Conservation (phyloP, 192 early-diverging fungal genomes). For the Podila horticola region DNA sequence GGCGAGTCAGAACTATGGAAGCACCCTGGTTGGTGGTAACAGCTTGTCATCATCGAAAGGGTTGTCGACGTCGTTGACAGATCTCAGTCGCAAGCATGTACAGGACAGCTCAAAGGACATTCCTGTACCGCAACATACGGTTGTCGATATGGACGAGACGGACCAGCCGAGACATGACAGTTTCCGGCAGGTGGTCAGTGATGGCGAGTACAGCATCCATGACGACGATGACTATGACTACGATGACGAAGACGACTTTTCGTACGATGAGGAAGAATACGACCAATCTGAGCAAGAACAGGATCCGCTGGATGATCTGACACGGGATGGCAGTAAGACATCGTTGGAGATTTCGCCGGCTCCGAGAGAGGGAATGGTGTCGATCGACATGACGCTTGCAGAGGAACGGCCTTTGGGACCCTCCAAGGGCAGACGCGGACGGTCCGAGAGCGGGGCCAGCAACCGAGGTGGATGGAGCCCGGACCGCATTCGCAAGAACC, state of each 20-base stretch:
- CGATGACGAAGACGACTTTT: constrained; percentile 28
- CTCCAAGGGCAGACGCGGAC: background rate
- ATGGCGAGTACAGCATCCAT: constrained; percentile 42
- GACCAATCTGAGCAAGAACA: constrained; percentile 15
- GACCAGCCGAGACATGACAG: constrained; percentile 20
- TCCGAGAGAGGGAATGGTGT: constrained; percentile 17
- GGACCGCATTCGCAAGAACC: background rate
- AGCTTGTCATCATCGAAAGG: constrained; percentile 17
- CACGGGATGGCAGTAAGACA: background rate
- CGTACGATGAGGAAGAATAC: constrained; percentile 26
- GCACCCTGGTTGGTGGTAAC: constrained; percentile 6
- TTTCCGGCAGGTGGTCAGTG: constrained; percentile 48
- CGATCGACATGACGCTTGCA: constrained; percentile 34
- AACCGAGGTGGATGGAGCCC: background rate
- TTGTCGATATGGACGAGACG: constrained; percentile 10
- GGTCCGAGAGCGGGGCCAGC: constrained; percentile 2
- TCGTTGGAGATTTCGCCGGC: background rate
- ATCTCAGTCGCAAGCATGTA: constrained; percentile 1
- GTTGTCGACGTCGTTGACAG: constrained; percentile 30
- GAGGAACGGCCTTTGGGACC: constrained; percentile 3
- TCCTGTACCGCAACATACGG: constrained; percentile 3
- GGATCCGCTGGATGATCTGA: background rate
- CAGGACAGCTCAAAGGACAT: background rate
- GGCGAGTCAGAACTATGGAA: constrained; percentile 28
- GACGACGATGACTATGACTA: constrained; percentile 24